Conservation (phyloP, 495 filamentous ascomycete species). For the Aspergillus indologenus region DNA sequence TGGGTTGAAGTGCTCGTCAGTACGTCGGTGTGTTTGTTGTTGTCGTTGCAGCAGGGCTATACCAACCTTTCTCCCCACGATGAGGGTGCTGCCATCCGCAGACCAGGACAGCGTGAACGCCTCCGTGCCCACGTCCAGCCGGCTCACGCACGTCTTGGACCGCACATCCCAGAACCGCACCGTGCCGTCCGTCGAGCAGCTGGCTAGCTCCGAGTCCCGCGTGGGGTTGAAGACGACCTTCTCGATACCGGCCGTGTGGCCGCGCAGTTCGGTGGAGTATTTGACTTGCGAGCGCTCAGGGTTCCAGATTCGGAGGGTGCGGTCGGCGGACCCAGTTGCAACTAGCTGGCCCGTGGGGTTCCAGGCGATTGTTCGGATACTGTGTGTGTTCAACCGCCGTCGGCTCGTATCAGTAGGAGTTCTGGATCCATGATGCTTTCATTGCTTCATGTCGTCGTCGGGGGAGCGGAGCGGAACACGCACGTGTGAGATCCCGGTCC, state of each 20-base stretch:
- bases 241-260: constrained; percentile 73
- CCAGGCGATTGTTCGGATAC: constrained; percentile 78
- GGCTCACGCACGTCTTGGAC: constrained; percentile 72
- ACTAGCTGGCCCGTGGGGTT: constrained; percentile 82
- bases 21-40: neutral
- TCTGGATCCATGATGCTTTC: neutral
- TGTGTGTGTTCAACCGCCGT: constrained; percentile 20
- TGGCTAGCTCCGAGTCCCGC: constrained; percentile 84
- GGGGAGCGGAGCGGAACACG: constrained; percentile 17
- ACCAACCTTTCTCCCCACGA: constrained; percentile 80
- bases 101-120: constrained; percentile 83
- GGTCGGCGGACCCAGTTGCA: constrained; percentile 79
- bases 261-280: constrained; percentile 82
- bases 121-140: constrained; percentile 75
- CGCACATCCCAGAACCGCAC: constrained; percentile 93
- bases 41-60: neutral
- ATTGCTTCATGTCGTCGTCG: neutral
- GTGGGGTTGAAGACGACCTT: constrained; percentile 87
- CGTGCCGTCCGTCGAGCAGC: constrained; percentile 77
- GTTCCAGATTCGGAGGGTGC: constrained; percentile 87
- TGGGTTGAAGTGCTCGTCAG: neutral
- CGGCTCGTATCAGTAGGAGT: constrained; percentile 12
- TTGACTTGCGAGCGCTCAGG: constrained; percentile 77
- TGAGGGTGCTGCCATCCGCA: constrained; percentile 76
- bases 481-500: constrained; percentile 54